Base-by-base conservation (phyloP, 1,284 basidiomycete genomes). In the Malassezia slooffiae region DNA sequence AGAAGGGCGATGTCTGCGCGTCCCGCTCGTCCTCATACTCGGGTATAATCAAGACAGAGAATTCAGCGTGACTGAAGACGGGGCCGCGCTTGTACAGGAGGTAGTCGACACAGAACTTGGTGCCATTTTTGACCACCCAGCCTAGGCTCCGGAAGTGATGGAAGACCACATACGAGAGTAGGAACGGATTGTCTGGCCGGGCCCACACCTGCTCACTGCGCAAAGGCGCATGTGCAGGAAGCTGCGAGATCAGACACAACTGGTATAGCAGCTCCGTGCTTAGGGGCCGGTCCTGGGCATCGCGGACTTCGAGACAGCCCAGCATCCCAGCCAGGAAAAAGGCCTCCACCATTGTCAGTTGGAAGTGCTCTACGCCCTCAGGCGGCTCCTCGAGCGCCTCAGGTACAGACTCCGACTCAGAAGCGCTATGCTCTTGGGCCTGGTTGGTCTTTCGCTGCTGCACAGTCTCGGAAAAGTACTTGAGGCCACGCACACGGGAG, bases 81-180 rank as follows among this genome's bases (percentile, higher is more conserved):
- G 91, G 90, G 0, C 93, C 93, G 8, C 83, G 79, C 47, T 89
- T 90, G 72, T 99, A 99, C 23, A 97, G 73, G 12, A 99, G 75
- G 72, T 84, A 87, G 63, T 99, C 93, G 31, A 83, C 83, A 64
- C 89, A 95, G 71, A 99, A 99, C 72, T 99, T 99, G 74, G 93
- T 81, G 3, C 93, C 93, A 19, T 80, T 80, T 70, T 90, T 88
- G 50, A 95, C 82, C 13, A 95, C 85, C 93, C 93, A 97, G n/a
- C 93, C 93, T 4, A 97, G 76, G 2, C 89, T 88, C 16, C 91
- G 80, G 67, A 85, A 97, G 71, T 97, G 88, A 68, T 97, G 91
- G 65, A 91, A 95, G 6, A 80, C 80, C 37, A 82, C 80, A 64
- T 96, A 99, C 57, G 85, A 78, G 27, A 97, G 75, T 26, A 99